phyloP scores from a whole-genome alignment of 306 rosid genomes.

The Inga oerstediana region DNA sequence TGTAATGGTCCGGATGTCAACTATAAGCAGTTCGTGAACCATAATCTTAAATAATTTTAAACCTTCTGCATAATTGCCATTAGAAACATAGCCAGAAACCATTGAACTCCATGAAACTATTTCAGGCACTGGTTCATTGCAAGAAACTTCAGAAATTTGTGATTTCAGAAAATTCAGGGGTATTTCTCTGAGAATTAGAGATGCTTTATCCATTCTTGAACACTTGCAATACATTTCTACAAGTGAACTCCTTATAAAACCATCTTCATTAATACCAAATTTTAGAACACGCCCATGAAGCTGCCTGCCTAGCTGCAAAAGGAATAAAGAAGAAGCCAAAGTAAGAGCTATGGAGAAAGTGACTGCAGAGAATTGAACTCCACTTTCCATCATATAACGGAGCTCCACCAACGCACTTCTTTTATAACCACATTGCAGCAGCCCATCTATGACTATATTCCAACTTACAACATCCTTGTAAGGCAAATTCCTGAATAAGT shows the following conservation, averaged over 20 bases:
- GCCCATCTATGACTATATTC: slow-evolving; percentile 78
- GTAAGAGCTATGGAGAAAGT: slow-evolving; percentile 72
- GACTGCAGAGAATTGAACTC: slow-evolving; percentile 51
- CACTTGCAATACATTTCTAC: slow-evolving; percentile 74
- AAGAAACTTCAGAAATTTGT: slow-evolving; percentile 32
- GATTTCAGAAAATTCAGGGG: slow-evolving; percentile 39
- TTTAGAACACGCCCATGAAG: slow-evolving; percentile 66
- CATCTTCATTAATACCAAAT: slow-evolving; percentile 50
- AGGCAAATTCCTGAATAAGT: slow-evolving; percentile 64
- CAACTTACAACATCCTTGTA: slow-evolving; percentile 75
- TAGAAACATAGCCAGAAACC: slow-evolving; percentile 73
- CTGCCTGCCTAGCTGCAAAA: slow-evolving; percentile 72
- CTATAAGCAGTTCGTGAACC: slow-evolving; percentile 53
- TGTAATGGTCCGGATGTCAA: slow-evolving; percentile 69
- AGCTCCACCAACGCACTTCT: slow-evolving; percentile 61
- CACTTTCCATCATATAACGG: slow-evolving; percentile 58
- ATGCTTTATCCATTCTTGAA: slow-evolving; percentile 71
- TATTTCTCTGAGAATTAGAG: slow-evolving; percentile 51
- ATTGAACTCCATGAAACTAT: slow-evolving; percentile 73
- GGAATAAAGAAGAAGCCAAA: slow-evolving; percentile 68
- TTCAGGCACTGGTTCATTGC: slow-evolving; percentile 47
- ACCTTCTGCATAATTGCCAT: slow-evolving; percentile 65
- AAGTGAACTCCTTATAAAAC: slow-evolving; percentile 70
- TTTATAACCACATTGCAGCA: slow-evolving; percentile 62
- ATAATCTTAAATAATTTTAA: slow-evolving; percentile 60